Evolutionary conservation across 2,329 filamentous ascomycete species (phyloP), one percentile per base, ranked within the genome.

Genomic region (Fusarium clavum): DNA sequence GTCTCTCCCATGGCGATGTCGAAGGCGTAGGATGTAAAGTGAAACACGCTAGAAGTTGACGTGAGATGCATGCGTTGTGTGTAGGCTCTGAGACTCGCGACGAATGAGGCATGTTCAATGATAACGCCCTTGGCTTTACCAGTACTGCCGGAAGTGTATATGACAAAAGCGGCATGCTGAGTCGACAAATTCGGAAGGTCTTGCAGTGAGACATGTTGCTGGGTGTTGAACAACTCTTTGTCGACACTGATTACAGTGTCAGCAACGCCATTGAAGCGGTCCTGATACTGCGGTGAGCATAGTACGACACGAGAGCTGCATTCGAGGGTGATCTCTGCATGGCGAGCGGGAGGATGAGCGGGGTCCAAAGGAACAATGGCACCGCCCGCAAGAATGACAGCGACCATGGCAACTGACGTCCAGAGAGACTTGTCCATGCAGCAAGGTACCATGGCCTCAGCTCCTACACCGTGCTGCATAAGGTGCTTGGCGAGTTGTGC

Each of bases 401-500:
- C 73, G 5, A 77, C 58, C 55, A 77, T 73, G 1, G 74, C 56
- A 16, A 77, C 64, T 6, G 72, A 44, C 3, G 70, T 56, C 73
- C 73, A 73, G 2, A 67, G 34, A 3, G 73, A 74, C 13, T 74
- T 77, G 11, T 77, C 72, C 54, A 74, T 69, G 8, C 72, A 74
- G 30, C 68, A 73, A 4, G 61, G 64, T 2, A 74, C 70, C 24
- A 72, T 27, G 1, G 29, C 49, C 0, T 61, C 24, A 14, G 52
- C 13, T 3, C 41, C 13, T 25, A 74, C 41, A 5, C 72, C 67
- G 4, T 47, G 20, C 10, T 41, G 32, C 3, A 66, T 20, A 4
- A 69, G 52, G 8, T 32, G n/a, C 30, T 45, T 57, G 4, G 66
- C 57, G 0, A 74, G n/a, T 2, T 29, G 24, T 0, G 34, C 13